Conservation (phyloP, 164 flowering plant genomes). For the Cinnamomum chago region DNA sequence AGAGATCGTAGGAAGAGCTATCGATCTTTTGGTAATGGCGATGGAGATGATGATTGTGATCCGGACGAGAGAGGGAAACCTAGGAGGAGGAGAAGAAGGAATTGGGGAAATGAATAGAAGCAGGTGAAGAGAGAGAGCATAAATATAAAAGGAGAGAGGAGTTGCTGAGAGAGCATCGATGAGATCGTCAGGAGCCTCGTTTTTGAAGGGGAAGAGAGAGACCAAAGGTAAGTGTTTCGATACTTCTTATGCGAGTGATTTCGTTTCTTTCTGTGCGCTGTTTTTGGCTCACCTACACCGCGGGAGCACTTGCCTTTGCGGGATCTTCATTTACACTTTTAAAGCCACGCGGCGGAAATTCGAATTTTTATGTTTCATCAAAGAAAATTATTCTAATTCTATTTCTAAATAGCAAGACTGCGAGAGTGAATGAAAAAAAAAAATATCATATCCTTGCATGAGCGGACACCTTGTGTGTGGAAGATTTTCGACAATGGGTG, state of each 20-base stretch:
- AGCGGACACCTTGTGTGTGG: too few species aligned
- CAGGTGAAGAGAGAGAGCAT: background rate
- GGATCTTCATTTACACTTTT: too few species aligned
- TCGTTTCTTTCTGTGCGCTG: background rate
- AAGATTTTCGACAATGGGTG: too few species aligned
- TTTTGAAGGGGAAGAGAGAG: background rate
- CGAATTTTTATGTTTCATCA: too few species aligned
- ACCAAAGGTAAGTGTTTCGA: background rate
- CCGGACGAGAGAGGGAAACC: background rate
- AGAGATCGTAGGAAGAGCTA: background rate
- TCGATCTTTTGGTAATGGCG: background rate
- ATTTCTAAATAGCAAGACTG: too few species aligned
- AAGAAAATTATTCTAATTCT: too few species aligned
- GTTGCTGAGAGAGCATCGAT: background rate
- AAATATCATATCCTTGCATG: too few species aligned
- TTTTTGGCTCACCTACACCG: background rate
- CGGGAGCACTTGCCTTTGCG: background rate
- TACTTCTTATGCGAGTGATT: background rate
- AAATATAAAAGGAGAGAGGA: background rate
- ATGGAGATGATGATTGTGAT: background rate
- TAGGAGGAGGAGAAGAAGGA: background rate
- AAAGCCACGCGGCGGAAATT: too few species aligned
- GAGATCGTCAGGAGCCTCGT: background rate
- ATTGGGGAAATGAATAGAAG: too few species aligned
- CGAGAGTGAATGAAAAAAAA: too few species aligned